Evolutionary conservation across 805 yeast genomes (phyloP).

Genomic region (Starmera pachycereana): DNA sequence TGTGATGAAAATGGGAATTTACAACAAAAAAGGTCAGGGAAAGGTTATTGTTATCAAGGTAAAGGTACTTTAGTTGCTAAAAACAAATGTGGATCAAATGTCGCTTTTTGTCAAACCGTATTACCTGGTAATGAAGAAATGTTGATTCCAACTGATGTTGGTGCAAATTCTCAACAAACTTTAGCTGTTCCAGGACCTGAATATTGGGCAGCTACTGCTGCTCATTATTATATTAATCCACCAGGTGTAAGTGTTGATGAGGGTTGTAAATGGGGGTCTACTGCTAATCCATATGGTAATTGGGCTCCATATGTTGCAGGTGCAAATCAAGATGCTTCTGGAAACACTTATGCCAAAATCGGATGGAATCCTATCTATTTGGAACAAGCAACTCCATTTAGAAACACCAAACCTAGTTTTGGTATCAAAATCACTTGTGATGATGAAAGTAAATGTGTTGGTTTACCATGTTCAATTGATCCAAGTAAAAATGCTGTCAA

Average conservation of each 20-base stretch:
- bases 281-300: slow-evolving; percentile 63
- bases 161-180: slow-evolving; percentile 33
- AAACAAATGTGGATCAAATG: slow-evolving; percentile 45
- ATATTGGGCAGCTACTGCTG: slow-evolving; percentile 80
- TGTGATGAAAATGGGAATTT: slow-evolving; percentile 65
- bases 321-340: slow-evolving; percentile 62
- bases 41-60: slow-evolving; percentile 66
- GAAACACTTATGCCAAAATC: slow-evolving; percentile 70
- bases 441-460: slow-evolving; percentile 56
- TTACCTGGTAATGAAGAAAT: slow-evolving; percentile 92
- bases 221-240: slow-evolving; percentile 77
- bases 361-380: slow-evolving; percentile 88
- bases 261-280: slow-evolving; percentile 80
- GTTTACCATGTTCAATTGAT: slow-evolving; percentile 75
- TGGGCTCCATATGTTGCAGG: slow-evolving; percentile 96
- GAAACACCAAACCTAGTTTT: slow-evolving; percentile 44
- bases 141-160: slow-evolving; percentile 75
- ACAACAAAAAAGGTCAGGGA: slow-evolving; percentile 46
- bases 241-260: slow-evolving; percentile 72
- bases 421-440: slow-evolving; percentile 72
- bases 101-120: slow-evolving; percentile 88
- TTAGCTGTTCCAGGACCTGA: slow-evolving; percentile 80
- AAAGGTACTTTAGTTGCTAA: slow-evolving; percentile 58
- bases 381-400: slow-evolving; percentile 47
- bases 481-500: slow-evolving; percentile 56